phyloP scores from a whole-genome alignment of 2,329 filamentous ascomycete genomes.

The Colletotrichum zoysiae region DNA sequence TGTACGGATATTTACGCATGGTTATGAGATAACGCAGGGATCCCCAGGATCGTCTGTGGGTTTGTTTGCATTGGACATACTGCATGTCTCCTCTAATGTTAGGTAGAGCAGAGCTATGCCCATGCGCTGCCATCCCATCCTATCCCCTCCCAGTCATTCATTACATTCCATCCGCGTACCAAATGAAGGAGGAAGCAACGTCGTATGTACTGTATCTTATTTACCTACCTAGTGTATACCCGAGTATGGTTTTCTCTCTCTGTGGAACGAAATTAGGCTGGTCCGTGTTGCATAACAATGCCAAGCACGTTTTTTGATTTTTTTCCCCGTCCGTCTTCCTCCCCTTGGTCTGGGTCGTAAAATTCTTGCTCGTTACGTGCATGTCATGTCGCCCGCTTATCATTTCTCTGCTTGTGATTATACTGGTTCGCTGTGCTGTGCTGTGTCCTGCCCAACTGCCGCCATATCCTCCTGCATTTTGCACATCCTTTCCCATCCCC shows the following conservation, averaged over 20 bases:
- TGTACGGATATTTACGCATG: neutral
- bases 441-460: constrained; percentile 9
- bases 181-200: constrained; percentile 2
- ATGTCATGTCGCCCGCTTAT: neutral
- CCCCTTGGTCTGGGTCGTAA: neutral
- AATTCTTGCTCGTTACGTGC: constrained; percentile 1
- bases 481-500: neutral
- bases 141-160: constrained; percentile 9
- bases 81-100: neutral
- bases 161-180: constrained; percentile 12
- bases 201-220: neutral
- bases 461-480: constrained; percentile 11
- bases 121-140: constrained; percentile 39
- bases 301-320: constrained; percentile 1
- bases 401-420: constrained; percentile 10
- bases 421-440: neutral
- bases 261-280: neutral
- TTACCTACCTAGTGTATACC: no score
- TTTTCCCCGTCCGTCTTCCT: neutral
- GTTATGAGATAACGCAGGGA: constrained; percentile 13
- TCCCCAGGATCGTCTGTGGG: constrained; percentile 20
- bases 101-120: constrained; percentile 21
- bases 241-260: no score
- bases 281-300: constrained; percentile 21
- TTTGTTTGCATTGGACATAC: constrained; percentile 19